Evolutionary conservation across 2,329 filamentous ascomycete genomes (phyloP).

Genomic region (Geosmithia putterillii): DNA sequence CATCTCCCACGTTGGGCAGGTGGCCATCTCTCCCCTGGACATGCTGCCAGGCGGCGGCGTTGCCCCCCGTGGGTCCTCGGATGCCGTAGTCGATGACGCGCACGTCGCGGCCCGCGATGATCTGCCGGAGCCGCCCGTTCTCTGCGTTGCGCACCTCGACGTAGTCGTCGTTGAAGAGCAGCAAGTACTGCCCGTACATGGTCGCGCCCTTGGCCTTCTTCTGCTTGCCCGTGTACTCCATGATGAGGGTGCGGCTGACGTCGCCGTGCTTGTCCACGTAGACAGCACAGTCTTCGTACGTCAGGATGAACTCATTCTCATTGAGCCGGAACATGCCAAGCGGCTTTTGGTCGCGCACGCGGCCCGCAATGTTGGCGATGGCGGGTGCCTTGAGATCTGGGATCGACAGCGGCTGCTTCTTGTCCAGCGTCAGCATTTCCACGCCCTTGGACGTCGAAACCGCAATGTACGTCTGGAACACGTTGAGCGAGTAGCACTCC

Average conservation of each 20-base stretch:
- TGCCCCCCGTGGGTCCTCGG: conserved; percentile 43
- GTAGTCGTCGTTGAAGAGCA: conserved; percentile 92
- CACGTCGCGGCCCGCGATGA: conserved; percentile 85
- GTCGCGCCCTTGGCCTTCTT: conserved; percentile 71
- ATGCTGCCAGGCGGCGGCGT: conserved; percentile 20
- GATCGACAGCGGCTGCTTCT: conserved; percentile 90
- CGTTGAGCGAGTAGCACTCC: conserved; percentile 88
- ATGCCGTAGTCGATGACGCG: conserved; percentile 80
- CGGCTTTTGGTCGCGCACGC: conserved; percentile 72
- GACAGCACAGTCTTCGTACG: conserved; percentile 91
- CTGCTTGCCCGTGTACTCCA: conserved; percentile 94
- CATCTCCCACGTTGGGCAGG: conserved; percentile 24
- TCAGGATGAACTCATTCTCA: conserved; percentile 83
- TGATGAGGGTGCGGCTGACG: conserved; percentile 83
- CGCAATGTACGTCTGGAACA: conserved; percentile 90
- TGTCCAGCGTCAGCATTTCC: conserved; percentile 91
- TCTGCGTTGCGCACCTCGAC: conserved; percentile 95
- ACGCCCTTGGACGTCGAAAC: conserved; percentile 87
- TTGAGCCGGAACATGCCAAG: conserved; percentile 94
- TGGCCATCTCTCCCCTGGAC: conserved; percentile 20
- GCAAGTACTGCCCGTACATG: conserved; percentile 80
- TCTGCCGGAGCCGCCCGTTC: conserved; percentile 85
- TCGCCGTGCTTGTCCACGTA: conserved; percentile 98
- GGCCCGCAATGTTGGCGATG: conserved; percentile 73
- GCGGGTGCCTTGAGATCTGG: conserved; percentile 71